These are phyloP conservation scores for Striga hermonthica DNA, from an alignment of 305 asterid species.

Conservation along the genomic window DNA sequence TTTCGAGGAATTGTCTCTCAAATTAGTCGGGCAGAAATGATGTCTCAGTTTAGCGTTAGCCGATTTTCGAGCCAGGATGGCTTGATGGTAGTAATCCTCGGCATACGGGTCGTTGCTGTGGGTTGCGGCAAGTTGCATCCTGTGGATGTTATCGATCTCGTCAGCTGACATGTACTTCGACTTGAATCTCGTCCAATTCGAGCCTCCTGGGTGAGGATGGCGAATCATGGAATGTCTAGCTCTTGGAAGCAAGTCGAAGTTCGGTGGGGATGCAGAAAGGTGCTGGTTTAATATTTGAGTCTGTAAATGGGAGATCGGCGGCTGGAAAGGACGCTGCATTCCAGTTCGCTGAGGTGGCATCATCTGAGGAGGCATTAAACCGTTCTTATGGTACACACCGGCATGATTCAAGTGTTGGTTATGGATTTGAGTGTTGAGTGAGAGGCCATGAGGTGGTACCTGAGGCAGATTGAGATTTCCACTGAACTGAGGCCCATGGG, in stretches of 20 bases:
- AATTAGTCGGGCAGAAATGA: constrained; percentile 67
- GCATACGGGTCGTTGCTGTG: constrained; percentile 78
- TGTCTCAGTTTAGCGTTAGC: constrained; percentile 66
- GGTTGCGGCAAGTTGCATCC: constrained; percentile 80
- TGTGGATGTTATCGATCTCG: constrained; percentile 70
- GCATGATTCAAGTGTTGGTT: constrained; percentile 49
- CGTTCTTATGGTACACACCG: constrained; percentile 41
- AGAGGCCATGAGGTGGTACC: constrained; percentile 45
- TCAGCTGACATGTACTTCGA: constrained; percentile 68
- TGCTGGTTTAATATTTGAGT: constrained; percentile 51
- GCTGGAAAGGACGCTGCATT: constrained; percentile 54
- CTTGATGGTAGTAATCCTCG: constrained; percentile 86
- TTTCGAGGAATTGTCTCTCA: constrained; percentile 56
- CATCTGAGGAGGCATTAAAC: constrained; percentile 40
- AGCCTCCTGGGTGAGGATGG: constrained; percentile 44
- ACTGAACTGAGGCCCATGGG: constrained; percentile 36
- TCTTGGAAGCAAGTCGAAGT: constrained; percentile 53
- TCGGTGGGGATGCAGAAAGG: constrained; percentile 49
- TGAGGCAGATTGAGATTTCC: constrained; percentile 64
- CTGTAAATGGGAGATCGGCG: constrained; percentile 47
- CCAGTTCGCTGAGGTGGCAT: constrained; percentile 54
- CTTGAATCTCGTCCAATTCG: constrained; percentile 54
- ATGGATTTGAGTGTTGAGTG: constrained; percentile 46
- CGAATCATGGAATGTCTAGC: constrained; percentile 45
- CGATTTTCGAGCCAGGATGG: constrained; percentile 65